A percentile compares a stretch with the other conserved stretches of the same genome.
These are phyloP conservation scores for Fraxinus platypoda DNA, from an alignment of 305 asterid species.

Conservation along the genomic window DNA sequence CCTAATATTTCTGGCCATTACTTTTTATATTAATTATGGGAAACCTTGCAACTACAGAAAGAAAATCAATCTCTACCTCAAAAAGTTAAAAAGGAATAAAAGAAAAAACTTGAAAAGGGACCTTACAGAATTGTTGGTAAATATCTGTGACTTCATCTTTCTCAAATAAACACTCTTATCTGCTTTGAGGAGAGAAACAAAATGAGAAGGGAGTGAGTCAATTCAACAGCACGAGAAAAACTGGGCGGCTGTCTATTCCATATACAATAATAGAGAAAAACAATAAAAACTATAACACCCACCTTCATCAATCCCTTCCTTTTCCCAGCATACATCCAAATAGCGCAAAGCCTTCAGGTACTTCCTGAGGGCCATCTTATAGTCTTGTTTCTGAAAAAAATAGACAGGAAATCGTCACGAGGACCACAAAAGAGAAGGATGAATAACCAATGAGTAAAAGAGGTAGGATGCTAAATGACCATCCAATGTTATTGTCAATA, in stretches of 20 bases:
- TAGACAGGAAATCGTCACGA: constrained; percentile 6
- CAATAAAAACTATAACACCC: not conserved
- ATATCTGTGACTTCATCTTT: constrained; percentile 72
- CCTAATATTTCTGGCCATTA: not conserved
- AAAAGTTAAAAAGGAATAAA: not conserved
- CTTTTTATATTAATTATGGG: not conserved
- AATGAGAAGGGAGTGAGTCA: constrained; percentile 13
- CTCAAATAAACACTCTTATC: constrained; percentile 58
- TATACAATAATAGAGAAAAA: not conserved
- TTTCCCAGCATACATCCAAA: constrained; percentile 92
- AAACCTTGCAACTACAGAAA: not conserved
- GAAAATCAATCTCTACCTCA: not conserved
- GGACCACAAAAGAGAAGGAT: not conserved
- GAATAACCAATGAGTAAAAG: not conserved
- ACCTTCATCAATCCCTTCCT: constrained; percentile 95
- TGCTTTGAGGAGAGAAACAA: constrained; percentile 32
- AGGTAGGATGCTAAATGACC: not conserved
- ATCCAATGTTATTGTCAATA: not conserved
- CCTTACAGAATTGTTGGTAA: constrained; percentile 85
- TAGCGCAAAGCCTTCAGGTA: constrained; percentile 91
- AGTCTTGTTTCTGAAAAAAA: constrained; percentile 76
- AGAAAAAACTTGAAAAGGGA: constrained; percentile 4
- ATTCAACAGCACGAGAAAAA: constrained; percentile 1
- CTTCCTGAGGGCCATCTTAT: constrained; percentile 90
- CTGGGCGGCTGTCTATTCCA: not conserved